Percentiles rank a stretch among this genome's conserved stretches.
phyloP scores from a whole-genome alignment of 2,329 filamentous ascomycete species.

The Colletotrichum cereale region DNA sequence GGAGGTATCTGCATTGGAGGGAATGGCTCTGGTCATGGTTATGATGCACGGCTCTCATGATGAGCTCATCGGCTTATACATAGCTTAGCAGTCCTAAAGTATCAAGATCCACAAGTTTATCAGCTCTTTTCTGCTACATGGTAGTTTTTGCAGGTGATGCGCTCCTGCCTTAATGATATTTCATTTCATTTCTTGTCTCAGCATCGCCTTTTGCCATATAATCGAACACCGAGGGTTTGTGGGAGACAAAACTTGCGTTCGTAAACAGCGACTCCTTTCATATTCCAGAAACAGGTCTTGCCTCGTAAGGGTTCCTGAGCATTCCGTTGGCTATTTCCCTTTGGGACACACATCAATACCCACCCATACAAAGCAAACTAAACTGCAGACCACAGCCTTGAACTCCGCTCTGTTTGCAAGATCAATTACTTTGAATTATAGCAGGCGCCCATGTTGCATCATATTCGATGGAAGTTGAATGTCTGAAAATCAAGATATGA shows the following conservation, averaged over 20 bases:
- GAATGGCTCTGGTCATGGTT: background rate
- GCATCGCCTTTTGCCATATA: background rate
- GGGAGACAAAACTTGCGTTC: too few relatives aligned
- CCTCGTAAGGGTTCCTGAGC: background rate
- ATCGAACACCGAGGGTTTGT: background rate
- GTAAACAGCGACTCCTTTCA: accelerated
- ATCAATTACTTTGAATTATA: background rate
- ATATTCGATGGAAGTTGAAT: background rate
- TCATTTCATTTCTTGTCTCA: too few relatives aligned
- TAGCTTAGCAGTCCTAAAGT: background rate
- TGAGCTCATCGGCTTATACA: background rate
- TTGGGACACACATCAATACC: background rate
- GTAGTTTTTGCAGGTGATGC: too few relatives aligned
- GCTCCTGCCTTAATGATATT: too few relatives aligned
- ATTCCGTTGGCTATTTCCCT: background rate
- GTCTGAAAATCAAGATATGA: background rate
- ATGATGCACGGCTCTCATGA: background rate
- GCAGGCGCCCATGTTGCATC: background rate
- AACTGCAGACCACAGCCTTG: background rate
- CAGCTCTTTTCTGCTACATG: background rate
- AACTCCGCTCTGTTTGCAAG: too few relatives aligned
- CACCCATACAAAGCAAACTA: too few relatives aligned
- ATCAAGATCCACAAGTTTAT: background rate
- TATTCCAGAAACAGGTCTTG: background rate
- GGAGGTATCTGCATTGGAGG: background rate